Evolutionary conservation across 2,329 filamentous ascomycete genomes (phyloP).

Genomic region (Colletotrichum cuscutae): DNA sequence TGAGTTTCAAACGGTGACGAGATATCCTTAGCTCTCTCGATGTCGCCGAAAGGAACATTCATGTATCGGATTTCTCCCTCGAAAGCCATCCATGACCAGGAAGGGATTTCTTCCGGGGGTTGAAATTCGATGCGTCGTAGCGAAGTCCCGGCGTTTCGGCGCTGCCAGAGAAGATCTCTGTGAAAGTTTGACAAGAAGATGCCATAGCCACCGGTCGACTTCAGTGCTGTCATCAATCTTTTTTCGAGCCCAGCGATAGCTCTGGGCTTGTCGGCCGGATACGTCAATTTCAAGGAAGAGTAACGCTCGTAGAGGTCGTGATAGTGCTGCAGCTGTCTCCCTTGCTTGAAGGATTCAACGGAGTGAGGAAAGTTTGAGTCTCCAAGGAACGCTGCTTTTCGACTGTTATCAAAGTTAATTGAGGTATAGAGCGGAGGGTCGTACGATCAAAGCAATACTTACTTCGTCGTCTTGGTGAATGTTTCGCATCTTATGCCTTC

Average conservation of each 20-base stretch:
- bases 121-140: neutral
- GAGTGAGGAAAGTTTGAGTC: neutral
- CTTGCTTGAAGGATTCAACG: neutral
- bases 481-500: conserved; percentile 46
- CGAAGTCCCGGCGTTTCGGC: neutral
- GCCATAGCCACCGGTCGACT: neutral
- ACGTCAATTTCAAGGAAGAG: neutral
- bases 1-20: neutral
- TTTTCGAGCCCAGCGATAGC: neutral
- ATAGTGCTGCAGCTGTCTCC: neutral
- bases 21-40: neutral
- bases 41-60: conserved; percentile 35
- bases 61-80: conserved; percentile 43
- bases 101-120: conserved; percentile 27
- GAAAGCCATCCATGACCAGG: conserved; percentile 50
- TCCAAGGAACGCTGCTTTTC: neutral
- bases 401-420: neutral
- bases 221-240: neutral
- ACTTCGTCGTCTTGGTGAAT: conserved; percentile 46
- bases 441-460: conserved; percentile 4
- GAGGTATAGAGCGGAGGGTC: neutral
- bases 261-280: neutral
- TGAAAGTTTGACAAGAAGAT: neutral
- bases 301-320: neutral
- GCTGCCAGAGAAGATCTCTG: conserved; percentile 4